Base-by-base conservation (phyloP, 768 basidiomycete species). In the Suillus fuscotomentosus region DNA sequence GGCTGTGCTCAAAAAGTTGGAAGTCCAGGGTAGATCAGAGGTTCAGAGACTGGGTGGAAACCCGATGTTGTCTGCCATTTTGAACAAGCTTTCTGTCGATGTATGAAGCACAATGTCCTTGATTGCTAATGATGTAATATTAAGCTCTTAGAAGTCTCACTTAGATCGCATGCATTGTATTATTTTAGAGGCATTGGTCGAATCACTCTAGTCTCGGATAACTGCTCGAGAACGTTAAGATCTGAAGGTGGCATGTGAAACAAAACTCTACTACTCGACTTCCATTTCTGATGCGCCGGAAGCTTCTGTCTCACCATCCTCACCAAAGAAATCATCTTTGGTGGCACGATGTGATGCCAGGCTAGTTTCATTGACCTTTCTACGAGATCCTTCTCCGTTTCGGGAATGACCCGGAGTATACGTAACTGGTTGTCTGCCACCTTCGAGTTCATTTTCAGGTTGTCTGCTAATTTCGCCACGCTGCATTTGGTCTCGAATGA, bases 21-120 rank as follows among this genome's bases (percentile, higher is more conserved):
- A 92, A 67, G 71, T 68, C 13, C 92, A 94, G 73, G 87, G 89
- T 0, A 72, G 83, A 5, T 79, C 75, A 0, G 95, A 97, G 75
- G 86, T 97, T 17, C 72, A 69, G 24, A 77, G 88, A 61, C 75
- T 97, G 13, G 95, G 95, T 1, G 95, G 95, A 15, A 97, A 97
- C 69, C 69, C 68, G 31, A 79, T 79, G 60, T 70, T 97, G 39
- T 85, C 86, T 68, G 79, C 73, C 8, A 80, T 91, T 63, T 78
- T 91, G 74, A 81, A 87, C 61, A 71, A 78, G 38, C 74, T 92
- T 63, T 77, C 79, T 59, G 79, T 85, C 56, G 66, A 65, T 34
- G 47, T 41, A 42, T 59, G 27, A 59, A 20, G 27, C 27, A 20
- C 11, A 3, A 27, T 17, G 39, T 27, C 17, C 2, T 17, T 57